Evolutionary conservation across 306 rosid species (phyloP).

Genomic region (Quercus dentata): DNA sequence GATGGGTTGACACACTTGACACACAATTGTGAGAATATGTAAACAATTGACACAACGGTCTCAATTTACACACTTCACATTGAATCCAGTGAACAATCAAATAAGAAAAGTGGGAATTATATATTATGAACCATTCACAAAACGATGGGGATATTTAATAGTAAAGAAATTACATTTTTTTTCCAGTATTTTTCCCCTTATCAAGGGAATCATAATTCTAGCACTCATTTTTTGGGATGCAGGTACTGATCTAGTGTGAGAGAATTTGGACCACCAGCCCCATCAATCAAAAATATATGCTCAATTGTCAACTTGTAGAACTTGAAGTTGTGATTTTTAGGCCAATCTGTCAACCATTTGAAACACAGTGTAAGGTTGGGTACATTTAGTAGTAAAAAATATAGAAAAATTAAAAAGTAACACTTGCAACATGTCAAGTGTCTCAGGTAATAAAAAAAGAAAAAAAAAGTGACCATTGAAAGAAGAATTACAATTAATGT

Average conservation of each 20-base stretch:
- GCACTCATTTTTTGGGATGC: slow-evolving; percentile 42
- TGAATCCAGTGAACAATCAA: neutral
- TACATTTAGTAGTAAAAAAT: neutral
- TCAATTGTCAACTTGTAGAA: slow-evolving; percentile 69
- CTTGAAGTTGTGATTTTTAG: slow-evolving; percentile 60
- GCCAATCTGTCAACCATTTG: slow-evolving; percentile 60
- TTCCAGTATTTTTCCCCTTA: neutral
- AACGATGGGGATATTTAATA: neutral
- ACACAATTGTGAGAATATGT: neutral
- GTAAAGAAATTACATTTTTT: neutral
- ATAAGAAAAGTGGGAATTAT: neutral
- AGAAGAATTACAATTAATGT: neutral
- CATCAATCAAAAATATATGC: slow-evolving; percentile 63
- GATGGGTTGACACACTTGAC: too few species aligned
- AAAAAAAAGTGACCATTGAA: neutral
- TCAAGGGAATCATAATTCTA: neutral
- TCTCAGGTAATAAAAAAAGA: too few species aligned
- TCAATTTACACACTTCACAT: slow-evolving; percentile 19
- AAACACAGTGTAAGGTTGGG: neutral
- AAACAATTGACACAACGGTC: neutral
- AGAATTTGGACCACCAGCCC: slow-evolving; percentile 88
- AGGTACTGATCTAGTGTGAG: slow-evolving; percentile 60
- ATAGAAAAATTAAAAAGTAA: neutral
- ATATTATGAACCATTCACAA: slow-evolving; percentile 14
- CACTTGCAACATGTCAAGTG: neutral